Conservation (phyloP, 2,329 filamentous ascomycete species). For the Kalaharituber pfeilii region DNA sequence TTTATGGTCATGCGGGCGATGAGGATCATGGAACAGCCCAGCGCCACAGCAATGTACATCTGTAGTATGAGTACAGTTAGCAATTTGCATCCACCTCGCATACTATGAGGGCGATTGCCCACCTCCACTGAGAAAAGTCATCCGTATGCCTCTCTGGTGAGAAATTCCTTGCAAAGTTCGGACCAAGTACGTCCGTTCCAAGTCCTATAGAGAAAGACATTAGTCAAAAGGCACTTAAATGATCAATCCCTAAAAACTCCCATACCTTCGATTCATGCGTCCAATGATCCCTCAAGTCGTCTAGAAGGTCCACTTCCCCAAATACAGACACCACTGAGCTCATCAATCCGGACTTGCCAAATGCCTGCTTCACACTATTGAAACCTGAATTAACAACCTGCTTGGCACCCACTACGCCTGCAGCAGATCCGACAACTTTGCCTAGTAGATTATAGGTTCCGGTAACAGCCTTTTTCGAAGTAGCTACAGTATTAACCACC, state of each 20-base stretch:
- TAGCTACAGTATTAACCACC: slow-evolving; percentile 75
- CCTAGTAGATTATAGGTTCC: slow-evolving; percentile 92
- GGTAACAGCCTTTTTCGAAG: slow-evolving; percentile 91
- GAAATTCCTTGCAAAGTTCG: slow-evolving; percentile 88
- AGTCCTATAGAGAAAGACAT: slow-evolving; percentile 50
- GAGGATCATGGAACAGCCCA: slow-evolving; percentile 82
- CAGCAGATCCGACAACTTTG: slow-evolving; percentile 86
- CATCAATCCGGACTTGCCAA: slow-evolving; percentile 91
- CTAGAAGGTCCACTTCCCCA: slow-evolving; percentile 83
- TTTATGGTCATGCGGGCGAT: slow-evolving; percentile 8
- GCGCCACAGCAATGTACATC: slow-evolving; percentile 82
- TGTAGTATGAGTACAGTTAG: slow-evolving; percentile 24
- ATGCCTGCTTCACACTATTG: slow-evolving; percentile 84
- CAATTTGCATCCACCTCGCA: not conserved
- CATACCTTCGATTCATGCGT: slow-evolving; percentile 80
- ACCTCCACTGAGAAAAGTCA: slow-evolving; percentile 91
- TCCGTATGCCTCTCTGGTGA: slow-evolving; percentile 84
- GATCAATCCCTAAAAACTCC: slow-evolving; percentile 6
- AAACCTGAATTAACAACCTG: slow-evolving; percentile 85
- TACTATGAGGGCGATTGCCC: slow-evolving; percentile 24
- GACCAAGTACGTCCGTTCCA: slow-evolving; percentile 91
- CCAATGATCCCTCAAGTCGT: slow-evolving; percentile 93
- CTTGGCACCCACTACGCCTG: slow-evolving; percentile 87
- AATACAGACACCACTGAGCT: slow-evolving; percentile 90
- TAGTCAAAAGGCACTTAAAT: too few relatives aligned